Evolutionary conservation across 257 asterid species (phyloP), one percentile per base, ranked within the genome.

Genomic region (Fraxinus quadrangulata): DNA sequence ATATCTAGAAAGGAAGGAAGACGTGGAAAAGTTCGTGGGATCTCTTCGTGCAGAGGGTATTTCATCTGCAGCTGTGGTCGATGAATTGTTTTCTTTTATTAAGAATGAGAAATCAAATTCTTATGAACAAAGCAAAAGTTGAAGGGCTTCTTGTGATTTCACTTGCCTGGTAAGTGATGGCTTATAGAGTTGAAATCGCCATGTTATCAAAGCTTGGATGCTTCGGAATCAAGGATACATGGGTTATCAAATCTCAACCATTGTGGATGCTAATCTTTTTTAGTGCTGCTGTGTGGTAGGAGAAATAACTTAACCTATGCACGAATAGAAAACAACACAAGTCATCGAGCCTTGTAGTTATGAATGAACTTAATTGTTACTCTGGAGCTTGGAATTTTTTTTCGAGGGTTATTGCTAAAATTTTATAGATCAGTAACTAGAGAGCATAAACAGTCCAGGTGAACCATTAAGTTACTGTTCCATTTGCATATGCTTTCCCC

Each of bases 1-100:
- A 71, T 79, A 54, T 78, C 81, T 91, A 87, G 89, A 85, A 75
- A 83, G 73, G 13, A 71, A 76, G 39, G 87, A 78, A 13, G 36
- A 80, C 54, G 7, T 79, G 70, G 90, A 75, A 67, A 81, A 86
- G 81, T 63, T 63, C 36, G 3, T 3, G 16, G 17, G 36, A 63
- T 63, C 34, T 26, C 69, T 8, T 63, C 0, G 33, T 63, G 89
- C 82, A 47, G 83, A 78, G 69, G 85, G 81, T 26, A 13, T 77
- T 14, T 83, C 72, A 33, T 59, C 82, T 71, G 77, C 63, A n/a
- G 63, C 65, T 54, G 77, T 33, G 79, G 63, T n/a, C 8, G 80
- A 80, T 65, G 90, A 83, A 67, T 54, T 76, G 47, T n/a, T 42
- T 51, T 26, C 76, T 73, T 78, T 72, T 76, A 68, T 63, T 16